These are phyloP conservation scores for Serendipita sp. DNA, from an alignment of 768 basidiomycete genomes.

Conservation along the genomic window DNA sequence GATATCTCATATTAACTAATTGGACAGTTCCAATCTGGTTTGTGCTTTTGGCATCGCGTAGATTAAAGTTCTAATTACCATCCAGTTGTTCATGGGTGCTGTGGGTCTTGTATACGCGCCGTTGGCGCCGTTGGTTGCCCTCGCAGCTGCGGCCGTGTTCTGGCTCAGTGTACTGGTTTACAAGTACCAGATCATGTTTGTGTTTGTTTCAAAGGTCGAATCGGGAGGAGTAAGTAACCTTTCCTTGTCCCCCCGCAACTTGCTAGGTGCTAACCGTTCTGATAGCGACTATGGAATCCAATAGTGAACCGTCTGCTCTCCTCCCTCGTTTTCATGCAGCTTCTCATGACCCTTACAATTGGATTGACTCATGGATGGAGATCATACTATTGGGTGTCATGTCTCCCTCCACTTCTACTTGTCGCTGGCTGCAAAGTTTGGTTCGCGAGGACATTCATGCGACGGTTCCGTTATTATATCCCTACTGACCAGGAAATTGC, in stretches of 20 bases:
- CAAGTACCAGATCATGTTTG: slow-evolving; percentile 96
- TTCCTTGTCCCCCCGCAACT: neutral
- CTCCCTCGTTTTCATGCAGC: slow-evolving; percentile 72
- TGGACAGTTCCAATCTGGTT: slow-evolving; percentile 38
- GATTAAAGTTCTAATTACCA: neutral
- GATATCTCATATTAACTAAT: neutral
- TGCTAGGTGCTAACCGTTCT: slow-evolving; percentile 7
- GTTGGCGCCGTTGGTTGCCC: slow-evolving; percentile 73
- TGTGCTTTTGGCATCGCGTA: too few relatives aligned
- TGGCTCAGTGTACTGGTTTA: slow-evolving; percentile 61
- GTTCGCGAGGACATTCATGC: slow-evolving; percentile 48
- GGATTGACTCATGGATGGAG: slow-evolving; percentile 60
- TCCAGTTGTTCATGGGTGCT: slow-evolving; percentile 72
- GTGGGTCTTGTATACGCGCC: slow-evolving; percentile 91
- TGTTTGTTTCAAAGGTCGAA: slow-evolving; percentile 75
- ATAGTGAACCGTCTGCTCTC: slow-evolving; percentile 73
- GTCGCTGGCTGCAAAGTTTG: slow-evolving; percentile 73
- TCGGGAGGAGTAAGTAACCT: slow-evolving; percentile 67
- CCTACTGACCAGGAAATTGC: slow-evolving; percentile 66
- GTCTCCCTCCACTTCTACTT: slow-evolving; percentile 74
- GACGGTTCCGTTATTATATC: slow-evolving; percentile 64
- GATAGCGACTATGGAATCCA: slow-evolving; percentile 84
- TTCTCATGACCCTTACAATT: slow-evolving; percentile 71
- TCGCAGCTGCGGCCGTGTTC: slow-evolving; percentile 70
- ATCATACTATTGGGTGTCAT: slow-evolving; percentile 63